These are phyloP conservation scores for Hypoxylon sp. DNA, from an alignment of 2,329 filamentous ascomycete species.

Conservation along the genomic window DNA sequence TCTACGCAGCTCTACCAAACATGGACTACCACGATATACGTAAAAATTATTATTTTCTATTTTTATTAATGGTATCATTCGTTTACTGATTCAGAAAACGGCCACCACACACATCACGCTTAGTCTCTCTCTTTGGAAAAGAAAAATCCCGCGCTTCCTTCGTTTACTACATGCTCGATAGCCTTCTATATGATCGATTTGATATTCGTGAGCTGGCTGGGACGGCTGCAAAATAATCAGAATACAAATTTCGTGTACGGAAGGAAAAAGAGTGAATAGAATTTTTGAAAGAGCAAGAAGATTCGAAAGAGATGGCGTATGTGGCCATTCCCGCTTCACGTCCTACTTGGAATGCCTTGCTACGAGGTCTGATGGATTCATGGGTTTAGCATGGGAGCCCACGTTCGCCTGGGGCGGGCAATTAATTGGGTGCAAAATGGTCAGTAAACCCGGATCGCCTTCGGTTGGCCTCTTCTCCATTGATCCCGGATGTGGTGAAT, in stretches of 20 bases:
- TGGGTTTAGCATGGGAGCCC: constrained; percentile 10
- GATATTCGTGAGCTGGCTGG: constrained; percentile 22
- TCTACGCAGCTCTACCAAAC: too few relatives aligned
- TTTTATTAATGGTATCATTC: constrained; percentile 37
- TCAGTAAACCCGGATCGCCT: constrained; percentile 7
- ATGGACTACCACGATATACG: constrained; percentile 15
- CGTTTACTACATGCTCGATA: constrained; percentile 39
- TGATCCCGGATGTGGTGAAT: not conserved
- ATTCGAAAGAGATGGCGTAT: constrained; percentile 29
- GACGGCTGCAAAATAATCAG: constrained; percentile 25
- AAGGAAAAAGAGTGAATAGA: constrained; percentile 41
- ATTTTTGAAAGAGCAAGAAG: constrained; percentile 21
- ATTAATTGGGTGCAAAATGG: not conserved
- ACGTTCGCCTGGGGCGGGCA: constrained; percentile 1
- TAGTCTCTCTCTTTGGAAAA: constrained; percentile 22
- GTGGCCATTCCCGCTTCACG: constrained; percentile 19
- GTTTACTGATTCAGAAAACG: constrained; percentile 37
- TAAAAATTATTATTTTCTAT: constrained; percentile 25
- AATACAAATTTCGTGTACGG: constrained; percentile 44
- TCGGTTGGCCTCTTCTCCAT: not conserved
- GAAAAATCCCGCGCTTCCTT: constrained; percentile 26
- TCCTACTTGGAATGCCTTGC: constrained; percentile 22
- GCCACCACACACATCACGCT: constrained; percentile 28
- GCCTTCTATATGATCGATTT: constrained; percentile 38
- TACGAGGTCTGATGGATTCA: constrained; percentile 12